Base-by-base conservation (phyloP, 768 basidiomycete species). In the Leccinum sublutescens region DNA sequence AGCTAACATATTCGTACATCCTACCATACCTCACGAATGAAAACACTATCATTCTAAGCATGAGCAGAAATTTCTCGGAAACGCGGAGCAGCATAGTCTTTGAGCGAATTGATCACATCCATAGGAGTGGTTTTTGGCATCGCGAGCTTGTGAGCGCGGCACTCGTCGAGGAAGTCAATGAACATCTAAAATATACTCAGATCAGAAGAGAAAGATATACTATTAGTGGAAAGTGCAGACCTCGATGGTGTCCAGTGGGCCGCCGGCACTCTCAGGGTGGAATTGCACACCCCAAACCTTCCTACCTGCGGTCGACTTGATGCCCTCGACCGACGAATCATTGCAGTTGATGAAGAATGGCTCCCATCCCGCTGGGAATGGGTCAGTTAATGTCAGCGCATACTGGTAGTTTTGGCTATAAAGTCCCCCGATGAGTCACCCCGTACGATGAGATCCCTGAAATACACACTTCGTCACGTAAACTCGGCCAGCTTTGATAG, bases 311-410 rank as follows among this genome's bases (percentile, higher is more conserved):
- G 97, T 97, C 17, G 94, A 95, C 77, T 95, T 98, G 82, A 98
- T 97, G 38, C 97, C 97, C 72, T 98, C 97, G 15, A 98, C 95
- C 1, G 94, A 97, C 15, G 96, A 98, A 76, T 98, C 96, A 69
- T 98, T 98, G 77, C 94, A 96, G 77, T 98, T 99, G 79, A 98
- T 96, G 81, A 99, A 99, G 84, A 96, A 98, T 0, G 96, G 96
- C 66, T 96, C 94, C 95, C 94, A 99, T 17, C 94, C 97, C 58
- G 82, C 78, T 27, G 97, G 97, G 91, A 98, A 97, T 3, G 94
- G 90, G 69, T 98, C 96, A 61, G 89, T 87, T 55, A 98, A 77
- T 71, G 86, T 89, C 58, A 98, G 80, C 19, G 97, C 97, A 74
- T 98, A 99, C 67, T 98, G 97, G 72, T 98, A 94, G 76, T 99